These are phyloP conservation scores for Bonnemaisonia californica DNA, from an alignment of 31 red algal species.

Conservation along the genomic window DNA sequence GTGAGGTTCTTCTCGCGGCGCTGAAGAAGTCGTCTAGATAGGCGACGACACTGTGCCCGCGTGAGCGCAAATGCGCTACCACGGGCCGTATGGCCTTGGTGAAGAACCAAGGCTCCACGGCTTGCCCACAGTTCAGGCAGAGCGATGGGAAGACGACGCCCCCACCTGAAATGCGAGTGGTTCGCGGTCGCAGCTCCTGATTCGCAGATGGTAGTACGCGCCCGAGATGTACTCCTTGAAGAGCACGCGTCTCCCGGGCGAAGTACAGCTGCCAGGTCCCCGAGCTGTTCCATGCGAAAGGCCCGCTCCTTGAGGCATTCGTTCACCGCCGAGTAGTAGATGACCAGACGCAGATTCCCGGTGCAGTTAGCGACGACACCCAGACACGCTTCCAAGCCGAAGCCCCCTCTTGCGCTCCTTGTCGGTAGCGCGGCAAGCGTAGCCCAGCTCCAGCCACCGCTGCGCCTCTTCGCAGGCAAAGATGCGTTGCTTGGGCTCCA, in stretches of 20 bases:
- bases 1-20: neutral
- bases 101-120: slow-evolving; percentile 23
- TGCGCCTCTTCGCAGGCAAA: slow-evolving; percentile 9
- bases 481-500: neutral
- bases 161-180: slow-evolving; percentile 14
- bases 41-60: slow-evolving; percentile 13
- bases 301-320: slow-evolving; percentile 9
- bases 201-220: slow-evolving; percentile 30
- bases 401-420: neutral
- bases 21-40: slow-evolving; percentile 26
- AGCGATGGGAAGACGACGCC: slow-evolving; percentile 6
- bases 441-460: slow-evolving; percentile 17
- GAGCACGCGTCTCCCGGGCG: slow-evolving; percentile 12
- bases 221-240: slow-evolving; percentile 15
- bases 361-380: neutral
- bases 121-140: slow-evolving; percentile 18
- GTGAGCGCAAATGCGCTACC: neutral
- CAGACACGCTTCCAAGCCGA: neutral
- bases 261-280: neutral
- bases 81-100: slow-evolving; percentile 37
- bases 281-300: slow-evolving; percentile 26
- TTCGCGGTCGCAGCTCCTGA: slow-evolving; percentile 22
- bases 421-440: neutral
- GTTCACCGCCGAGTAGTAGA: slow-evolving; percentile 30
- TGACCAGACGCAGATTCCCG: slow-evolving; percentile 16